Conservation (phyloP, 1,284 basidiomycete species). For the Chalciporus piperatoides region DNA sequence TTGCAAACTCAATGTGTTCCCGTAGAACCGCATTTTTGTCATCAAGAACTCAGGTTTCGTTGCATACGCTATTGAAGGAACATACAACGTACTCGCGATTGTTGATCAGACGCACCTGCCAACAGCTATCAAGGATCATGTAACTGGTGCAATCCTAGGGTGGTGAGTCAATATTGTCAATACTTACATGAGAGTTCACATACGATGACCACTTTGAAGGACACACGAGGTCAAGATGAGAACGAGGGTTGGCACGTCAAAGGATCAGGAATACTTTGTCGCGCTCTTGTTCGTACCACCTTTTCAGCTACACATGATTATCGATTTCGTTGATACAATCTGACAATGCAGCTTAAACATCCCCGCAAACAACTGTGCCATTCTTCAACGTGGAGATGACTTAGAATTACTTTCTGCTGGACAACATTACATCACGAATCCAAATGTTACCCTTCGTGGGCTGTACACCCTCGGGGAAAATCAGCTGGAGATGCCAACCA, state of each 20-base stretch:
- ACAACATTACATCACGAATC: conserved; percentile 78
- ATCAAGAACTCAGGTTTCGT: conserved; percentile 73
- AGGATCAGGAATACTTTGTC: conserved; percentile 62
- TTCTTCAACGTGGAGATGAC: conserved; percentile 76
- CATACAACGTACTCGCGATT: conserved; percentile 71
- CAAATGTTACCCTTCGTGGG: conserved; percentile 73
- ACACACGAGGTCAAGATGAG: conserved; percentile 74
- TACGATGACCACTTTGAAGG: conserved; percentile 25
- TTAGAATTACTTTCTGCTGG: conserved; percentile 72
- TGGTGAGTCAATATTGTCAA: conserved; percentile 36
- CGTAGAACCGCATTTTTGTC: conserved; percentile 71
- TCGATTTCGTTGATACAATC: conserved; percentile 3
- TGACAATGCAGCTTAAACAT: conserved; percentile 58
- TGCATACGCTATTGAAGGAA: conserved; percentile 70
- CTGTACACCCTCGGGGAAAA: conserved; percentile 76
- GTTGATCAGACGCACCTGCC: conserved; percentile 78
- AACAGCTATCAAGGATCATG: conserved; percentile 53
- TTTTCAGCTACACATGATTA: neutral
- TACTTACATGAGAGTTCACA: neutral
- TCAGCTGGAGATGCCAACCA: conserved; percentile 79
- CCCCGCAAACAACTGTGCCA: conserved; percentile 79
- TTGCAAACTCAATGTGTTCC: neutral
- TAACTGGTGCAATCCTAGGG: conserved; percentile 58
- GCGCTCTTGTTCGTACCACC: conserved; percentile 60
- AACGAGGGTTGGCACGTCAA: conserved; percentile 44